Evolutionary conservation across 2,329 filamentous ascomycete genomes (phyloP).

Genomic region (Curvularia sp.): DNA sequence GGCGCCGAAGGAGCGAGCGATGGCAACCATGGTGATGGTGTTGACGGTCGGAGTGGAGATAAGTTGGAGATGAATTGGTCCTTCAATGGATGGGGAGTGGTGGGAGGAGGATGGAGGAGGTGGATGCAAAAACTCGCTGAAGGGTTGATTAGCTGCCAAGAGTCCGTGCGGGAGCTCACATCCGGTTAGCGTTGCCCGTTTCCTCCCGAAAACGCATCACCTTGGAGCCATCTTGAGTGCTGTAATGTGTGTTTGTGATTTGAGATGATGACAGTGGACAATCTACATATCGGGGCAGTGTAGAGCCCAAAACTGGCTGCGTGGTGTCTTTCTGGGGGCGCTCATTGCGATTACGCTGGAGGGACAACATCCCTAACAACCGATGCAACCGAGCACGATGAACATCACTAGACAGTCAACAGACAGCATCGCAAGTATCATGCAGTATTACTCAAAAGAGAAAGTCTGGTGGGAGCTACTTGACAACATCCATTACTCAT

Average conservation of each 20-base stretch:
- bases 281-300: background rate
- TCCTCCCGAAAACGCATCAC: slow-evolving; percentile 18
- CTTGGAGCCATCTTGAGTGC: background rate
- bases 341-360: background rate
- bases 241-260: background rate
- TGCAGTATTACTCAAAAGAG: background rate
- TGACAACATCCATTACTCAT: background rate
- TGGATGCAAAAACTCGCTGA: slow-evolving; percentile 32
- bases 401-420: background rate
- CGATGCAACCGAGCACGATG: background rate
- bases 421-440: background rate
- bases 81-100: slow-evolving; percentile 45
- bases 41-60: slow-evolving; percentile 49
- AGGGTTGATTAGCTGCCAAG: slow-evolving; percentile 32
- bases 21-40: slow-evolving; percentile 52
- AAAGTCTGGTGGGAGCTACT: background rate
- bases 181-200: slow-evolving; percentile 26
- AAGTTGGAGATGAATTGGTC: slow-evolving; percentile 50
- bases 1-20: slow-evolving; percentile 51
- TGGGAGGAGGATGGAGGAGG: slow-evolving; percentile 37
- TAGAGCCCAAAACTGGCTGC: background rate
- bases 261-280: background rate
- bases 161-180: slow-evolving; percentile 27
- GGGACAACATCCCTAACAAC: background rate
- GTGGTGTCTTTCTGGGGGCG: background rate